A percentile compares a stretch with the other conserved stretches of the same genome.
Evolutionary conservation across 1,284 basidiomycete species (phyloP).

Genomic region (Naganishia liquefaciens): DNA sequence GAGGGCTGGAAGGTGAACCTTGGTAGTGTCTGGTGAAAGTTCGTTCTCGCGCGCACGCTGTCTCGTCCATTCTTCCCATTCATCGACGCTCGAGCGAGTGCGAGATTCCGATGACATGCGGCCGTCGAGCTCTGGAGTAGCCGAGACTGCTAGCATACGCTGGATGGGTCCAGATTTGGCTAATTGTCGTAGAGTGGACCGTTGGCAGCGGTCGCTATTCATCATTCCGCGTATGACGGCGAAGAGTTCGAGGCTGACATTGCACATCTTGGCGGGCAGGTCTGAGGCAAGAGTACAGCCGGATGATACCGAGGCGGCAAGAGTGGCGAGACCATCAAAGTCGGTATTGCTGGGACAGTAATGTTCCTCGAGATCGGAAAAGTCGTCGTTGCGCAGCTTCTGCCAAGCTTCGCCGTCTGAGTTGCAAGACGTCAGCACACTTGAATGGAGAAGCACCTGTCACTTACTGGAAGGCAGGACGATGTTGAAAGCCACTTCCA

Average conservation of each 20-base stretch:
- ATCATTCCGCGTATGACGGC: constrained; percentile 74
- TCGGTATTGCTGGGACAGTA: constrained; percentile 27
- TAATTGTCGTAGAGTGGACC: constrained; percentile 63
- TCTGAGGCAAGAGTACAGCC: constrained; percentile 24
- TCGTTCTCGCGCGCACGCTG: constrained; percentile 26
- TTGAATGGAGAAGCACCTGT: background rate
- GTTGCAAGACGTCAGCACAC: background rate
- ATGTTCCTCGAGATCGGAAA: constrained; percentile 73
- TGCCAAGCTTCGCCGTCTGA: constrained; percentile 76
- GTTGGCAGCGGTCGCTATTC: constrained; percentile 64
- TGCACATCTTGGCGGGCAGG: constrained; percentile 40
- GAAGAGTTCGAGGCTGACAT: constrained; percentile 67
- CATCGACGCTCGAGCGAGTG: constrained; percentile 29
- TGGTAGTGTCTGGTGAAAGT: constrained; percentile 24
- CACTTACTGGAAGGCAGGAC: constrained; percentile 90
- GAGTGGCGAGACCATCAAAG: constrained; percentile 11
- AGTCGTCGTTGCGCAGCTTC: constrained; percentile 85
- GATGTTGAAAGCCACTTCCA: constrained; percentile 92
- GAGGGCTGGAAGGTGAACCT: constrained; percentile 1
- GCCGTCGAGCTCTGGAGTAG: background rate
- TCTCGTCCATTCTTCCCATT: constrained; percentile 31
- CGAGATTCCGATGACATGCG: constrained; percentile 27
- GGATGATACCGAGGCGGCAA: constrained; percentile 14
- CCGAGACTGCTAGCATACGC: constrained; percentile 1
- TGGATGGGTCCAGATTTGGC: background rate